These are phyloP conservation scores for Aspergillus niger DNA, from an alignment of 2,329 filamentous ascomycete species.

Conservation along the genomic window DNA sequence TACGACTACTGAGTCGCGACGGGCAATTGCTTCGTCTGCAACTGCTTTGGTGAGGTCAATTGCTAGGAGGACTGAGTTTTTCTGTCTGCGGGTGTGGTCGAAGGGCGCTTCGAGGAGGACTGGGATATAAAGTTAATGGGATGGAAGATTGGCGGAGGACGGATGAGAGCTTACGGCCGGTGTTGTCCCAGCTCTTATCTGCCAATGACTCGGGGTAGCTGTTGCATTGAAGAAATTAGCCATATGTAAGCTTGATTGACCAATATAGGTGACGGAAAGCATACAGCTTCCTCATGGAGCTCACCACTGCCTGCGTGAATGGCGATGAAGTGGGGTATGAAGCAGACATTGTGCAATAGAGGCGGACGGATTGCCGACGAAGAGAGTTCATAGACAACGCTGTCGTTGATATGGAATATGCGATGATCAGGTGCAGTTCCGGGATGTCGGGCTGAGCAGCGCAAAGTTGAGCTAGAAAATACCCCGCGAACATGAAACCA, in stretches of 20 bases:
- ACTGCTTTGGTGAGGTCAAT: conserved; percentile 90
- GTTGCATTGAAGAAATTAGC: conserved; percentile 38
- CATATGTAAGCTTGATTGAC: conserved; percentile 14
- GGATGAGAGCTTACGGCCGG: conserved; percentile 62
- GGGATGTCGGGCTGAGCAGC: background rate
- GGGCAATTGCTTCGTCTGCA: conserved; percentile 81
- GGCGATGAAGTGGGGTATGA: conserved; percentile 51
- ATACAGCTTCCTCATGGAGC: conserved; percentile 77
- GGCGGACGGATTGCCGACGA: conserved; percentile 22
- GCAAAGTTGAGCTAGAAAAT: background rate
- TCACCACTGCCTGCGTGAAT: conserved; percentile 69
- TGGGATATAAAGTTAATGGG: conserved; percentile 31
- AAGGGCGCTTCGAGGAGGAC: conserved; percentile 71
- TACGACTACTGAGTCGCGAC: conserved; percentile 75
- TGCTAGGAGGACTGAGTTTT: conserved; percentile 73
- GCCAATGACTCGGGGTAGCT: conserved; percentile 85
- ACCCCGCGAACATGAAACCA: background rate
- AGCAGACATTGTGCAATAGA: conserved; percentile 38
- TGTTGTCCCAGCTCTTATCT: conserved; percentile 92
- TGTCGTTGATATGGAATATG: background rate
- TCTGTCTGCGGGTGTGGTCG: conserved; percentile 56
- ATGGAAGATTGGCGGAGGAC: background rate
- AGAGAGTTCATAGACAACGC: conserved; percentile 27
- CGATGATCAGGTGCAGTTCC: background rate
- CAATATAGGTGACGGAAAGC: conserved; percentile 36